Conservation (phyloP, 192 early-diverging fungal species). For the Coemansia erecta region DNA sequence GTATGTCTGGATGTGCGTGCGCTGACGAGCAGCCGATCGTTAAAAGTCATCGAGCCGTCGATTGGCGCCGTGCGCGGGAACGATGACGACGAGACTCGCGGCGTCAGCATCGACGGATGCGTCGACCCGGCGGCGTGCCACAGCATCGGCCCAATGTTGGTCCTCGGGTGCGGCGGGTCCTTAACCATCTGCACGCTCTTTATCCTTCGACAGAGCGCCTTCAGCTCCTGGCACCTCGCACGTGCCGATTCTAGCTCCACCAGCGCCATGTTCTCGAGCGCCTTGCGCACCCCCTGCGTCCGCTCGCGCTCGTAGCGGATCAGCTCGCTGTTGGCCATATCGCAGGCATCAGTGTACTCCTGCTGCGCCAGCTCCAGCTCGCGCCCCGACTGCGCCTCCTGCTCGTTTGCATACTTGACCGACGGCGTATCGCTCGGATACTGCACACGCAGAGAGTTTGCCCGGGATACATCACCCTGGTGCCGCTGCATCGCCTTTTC, state of each 20-base stretch:
- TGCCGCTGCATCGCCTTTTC: conserved; percentile 45
- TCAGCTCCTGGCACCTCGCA: conserved; percentile 35
- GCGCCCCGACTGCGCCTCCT: conserved; percentile 33
- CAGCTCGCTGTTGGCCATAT: conserved; percentile 35
- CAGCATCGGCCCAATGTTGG: conserved; percentile 47
- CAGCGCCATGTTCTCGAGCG: conserved; percentile 33
- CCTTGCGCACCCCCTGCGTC: conserved; percentile 32
- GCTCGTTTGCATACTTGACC: conserved; percentile 48
- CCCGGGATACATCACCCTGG: conserved; percentile 23
- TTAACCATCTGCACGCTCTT: conserved; percentile 39
- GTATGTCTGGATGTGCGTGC: not conserved
- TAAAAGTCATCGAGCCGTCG: conserved; percentile 7
- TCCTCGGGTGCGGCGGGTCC: conserved; percentile 44
- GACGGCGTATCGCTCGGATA: conserved; percentile 49
- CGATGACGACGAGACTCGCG: conserved; percentile 12
- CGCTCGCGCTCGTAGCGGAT: conserved; percentile 44
- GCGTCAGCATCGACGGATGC: conserved; percentile 18
- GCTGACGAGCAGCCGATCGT: conserved; percentile 7
- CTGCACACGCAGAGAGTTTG: conserved; percentile 40
- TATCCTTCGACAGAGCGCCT: conserved; percentile 30
- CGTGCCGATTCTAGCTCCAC: conserved; percentile 46
- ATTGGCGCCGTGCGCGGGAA: conserved; percentile 5
- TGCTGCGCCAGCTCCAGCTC: conserved; percentile 47
- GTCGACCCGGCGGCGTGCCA: conserved; percentile 24
- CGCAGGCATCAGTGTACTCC: conserved; percentile 47